Conservation (phyloP, 495 filamentous ascomycete genomes). For the Jackrogersella minutella region DNA sequence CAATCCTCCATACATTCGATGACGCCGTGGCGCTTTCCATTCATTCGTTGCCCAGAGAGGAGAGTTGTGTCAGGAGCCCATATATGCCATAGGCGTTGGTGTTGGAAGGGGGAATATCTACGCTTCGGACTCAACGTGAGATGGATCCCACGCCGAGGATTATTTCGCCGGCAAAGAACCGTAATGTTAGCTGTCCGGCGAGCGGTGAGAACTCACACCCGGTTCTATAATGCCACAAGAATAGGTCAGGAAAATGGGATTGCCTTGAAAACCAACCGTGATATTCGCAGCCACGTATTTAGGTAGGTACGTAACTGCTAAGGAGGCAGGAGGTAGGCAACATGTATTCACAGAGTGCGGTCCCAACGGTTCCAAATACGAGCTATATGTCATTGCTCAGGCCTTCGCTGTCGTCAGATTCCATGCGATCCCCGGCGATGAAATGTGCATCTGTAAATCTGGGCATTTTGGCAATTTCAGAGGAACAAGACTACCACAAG, state of each 20-base stretch:
- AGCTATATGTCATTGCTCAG: constrained; percentile 9
- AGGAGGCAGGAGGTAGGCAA: not conserved
- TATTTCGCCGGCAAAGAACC: not conserved
- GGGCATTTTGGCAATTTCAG: not conserved
- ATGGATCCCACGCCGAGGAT: not conserved
- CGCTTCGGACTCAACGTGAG: too few species aligned
- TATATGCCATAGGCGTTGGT: too few species aligned
- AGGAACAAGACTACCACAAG: too few species aligned
- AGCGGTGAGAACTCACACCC: not conserved
- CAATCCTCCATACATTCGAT: too few species aligned
- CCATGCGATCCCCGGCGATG: constrained; percentile 10
- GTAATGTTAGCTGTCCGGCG: not conserved
- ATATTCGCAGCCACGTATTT: not conserved
- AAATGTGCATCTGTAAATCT: constrained; percentile 20
- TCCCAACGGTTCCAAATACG: not conserved
- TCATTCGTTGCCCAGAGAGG: too few species aligned
- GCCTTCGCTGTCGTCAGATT: constrained; percentile 15
- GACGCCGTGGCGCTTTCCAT: too few species aligned
- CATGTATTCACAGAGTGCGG: not conserved
- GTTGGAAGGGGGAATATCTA: too few species aligned
- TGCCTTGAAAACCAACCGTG: not conserved
- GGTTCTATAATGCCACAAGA: not conserved
- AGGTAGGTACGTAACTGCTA: not conserved
- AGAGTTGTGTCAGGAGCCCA: too few species aligned
- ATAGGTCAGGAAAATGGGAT: not conserved